Evolutionary conservation across 768 basidiomycete species (phyloP), one percentile per base, ranked within the genome.

Genomic region (Collybia sordida): DNA sequence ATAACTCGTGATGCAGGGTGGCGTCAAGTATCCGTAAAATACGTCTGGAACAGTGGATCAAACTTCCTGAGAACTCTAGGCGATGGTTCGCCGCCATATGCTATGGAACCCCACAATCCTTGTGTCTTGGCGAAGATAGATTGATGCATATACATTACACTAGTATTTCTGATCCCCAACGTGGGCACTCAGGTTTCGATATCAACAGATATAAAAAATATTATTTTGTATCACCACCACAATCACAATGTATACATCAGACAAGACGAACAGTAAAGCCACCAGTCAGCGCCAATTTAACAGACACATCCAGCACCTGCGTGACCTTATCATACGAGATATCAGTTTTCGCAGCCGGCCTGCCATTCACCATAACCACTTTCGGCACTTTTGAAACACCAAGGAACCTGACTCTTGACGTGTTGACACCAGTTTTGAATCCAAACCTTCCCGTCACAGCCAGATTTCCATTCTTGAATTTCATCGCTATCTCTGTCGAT

Each of bases 301-400:
- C 56, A 6, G 55, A 44, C 6, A 82, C 74, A 35, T 73, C 70
- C 53, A 83, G 46, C 31, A 82, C 77, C 62, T 74, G 68, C 9
- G 51, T 68, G 4, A 19, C 44, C 31, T 50, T 49, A 57, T 83
- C 70, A 54, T 72, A 80, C 25, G 54, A 31, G 18, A 72, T 54
- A 4, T 45, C 49, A 24, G 53, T 51, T 5, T 41, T 36, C 5
- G 52, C 47, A 18, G 70, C 55, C 12, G 39, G 24, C 51, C 57
- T 59, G 38, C 66, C 65, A 49, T 72, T 61, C 14, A 72, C 54
- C 35, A 42, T 42, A 6, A 72, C 72, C 12, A n/a, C 47, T 24
- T 27, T 54, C 0, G 75, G 75, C 0, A 52, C 56, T 25, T 57
- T 47, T 8, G 49, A 51, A 7, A 75, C 68, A 24, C 66, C 67